Percentiles rank a stretch among this genome's conserved stretches.
These are phyloP conservation scores for Ambrosiella xylebori DNA, from an alignment of 2,329 filamentous ascomycete species.

Conservation along the genomic window DNA sequence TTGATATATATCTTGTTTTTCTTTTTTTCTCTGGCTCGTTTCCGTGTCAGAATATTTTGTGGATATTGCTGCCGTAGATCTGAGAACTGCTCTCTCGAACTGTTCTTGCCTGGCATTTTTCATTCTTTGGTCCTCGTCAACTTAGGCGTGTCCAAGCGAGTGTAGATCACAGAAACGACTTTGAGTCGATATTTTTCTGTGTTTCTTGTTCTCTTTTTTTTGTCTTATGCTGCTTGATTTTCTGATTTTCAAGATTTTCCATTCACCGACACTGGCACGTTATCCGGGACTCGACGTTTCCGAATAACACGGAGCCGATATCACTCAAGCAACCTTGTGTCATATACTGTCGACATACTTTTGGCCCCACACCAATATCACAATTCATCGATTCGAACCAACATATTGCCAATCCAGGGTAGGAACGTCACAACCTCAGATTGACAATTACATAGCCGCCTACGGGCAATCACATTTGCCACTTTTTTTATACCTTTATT, in stretches of 20 bases:
- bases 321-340: not conserved
- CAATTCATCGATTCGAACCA: not conserved
- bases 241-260: not conserved
- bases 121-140: not conserved
- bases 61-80: no score
- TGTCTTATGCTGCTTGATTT: not conserved
- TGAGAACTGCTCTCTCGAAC: no score
- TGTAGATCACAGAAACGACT: not conserved
- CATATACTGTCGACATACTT: not conserved
- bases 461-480: no score
- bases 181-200: not conserved
- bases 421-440: not conserved
- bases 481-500: no score
- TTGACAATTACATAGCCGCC: not conserved
- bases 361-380: not conserved
- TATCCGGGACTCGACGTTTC: not conserved
- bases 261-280: not conserved
- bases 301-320: not conserved
- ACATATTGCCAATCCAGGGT: not conserved
- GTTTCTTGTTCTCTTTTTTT: not conserved
- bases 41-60: not conserved
- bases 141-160: not conserved
- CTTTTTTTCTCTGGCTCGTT: not conserved
- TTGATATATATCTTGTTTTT: not conserved
- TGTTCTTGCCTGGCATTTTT: not conserved